These are phyloP conservation scores for Trichocomaceae sp. DNA, from an alignment of 2,329 filamentous ascomycete species.

Conservation along the genomic window DNA sequence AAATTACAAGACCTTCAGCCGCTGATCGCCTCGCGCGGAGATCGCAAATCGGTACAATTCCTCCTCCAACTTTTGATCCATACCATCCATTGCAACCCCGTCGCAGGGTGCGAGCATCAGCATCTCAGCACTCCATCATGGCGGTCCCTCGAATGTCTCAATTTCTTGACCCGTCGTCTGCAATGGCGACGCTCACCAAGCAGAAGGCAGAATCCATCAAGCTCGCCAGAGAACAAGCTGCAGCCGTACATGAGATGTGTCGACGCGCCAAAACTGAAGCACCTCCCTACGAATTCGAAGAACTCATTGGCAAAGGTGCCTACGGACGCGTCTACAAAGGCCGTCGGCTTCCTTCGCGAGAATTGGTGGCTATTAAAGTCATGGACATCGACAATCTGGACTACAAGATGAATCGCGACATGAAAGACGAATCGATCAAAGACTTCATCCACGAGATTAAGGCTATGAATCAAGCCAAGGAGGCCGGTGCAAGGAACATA, in stretches of 20 bases:
- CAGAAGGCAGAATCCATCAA: conserved; percentile 45
- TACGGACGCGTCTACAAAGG: conserved; percentile 49
- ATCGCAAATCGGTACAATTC: neutral
- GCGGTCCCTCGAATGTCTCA: conserved; percentile 25
- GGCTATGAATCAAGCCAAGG: conserved; percentile 56
- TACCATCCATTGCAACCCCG: neutral
- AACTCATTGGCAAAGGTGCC: conserved; percentile 46
- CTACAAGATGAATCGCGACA: conserved; percentile 41
- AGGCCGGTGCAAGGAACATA: conserved; percentile 56
- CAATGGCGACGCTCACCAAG: conserved; percentile 41
- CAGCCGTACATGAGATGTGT: conserved; percentile 42
- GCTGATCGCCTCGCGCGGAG: neutral
- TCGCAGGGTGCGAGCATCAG: neutral
- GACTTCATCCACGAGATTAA: conserved; percentile 57
- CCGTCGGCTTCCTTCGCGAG: conserved; percentile 32
- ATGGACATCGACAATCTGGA: conserved; percentile 46
- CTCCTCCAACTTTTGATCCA: neutral
- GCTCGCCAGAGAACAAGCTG: conserved; percentile 41
- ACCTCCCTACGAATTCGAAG: conserved; percentile 45
- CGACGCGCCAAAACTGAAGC: conserved; percentile 38
- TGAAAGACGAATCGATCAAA: conserved; percentile 45
- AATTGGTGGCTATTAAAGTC: conserved; percentile 47
- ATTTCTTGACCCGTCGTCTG: conserved; percentile 37
- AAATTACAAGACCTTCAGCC: neutral
- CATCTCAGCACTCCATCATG: conserved; percentile 18